Base-by-base conservation (phyloP, 257 asterid genomes). In the Gentiana macrophylla region DNA sequence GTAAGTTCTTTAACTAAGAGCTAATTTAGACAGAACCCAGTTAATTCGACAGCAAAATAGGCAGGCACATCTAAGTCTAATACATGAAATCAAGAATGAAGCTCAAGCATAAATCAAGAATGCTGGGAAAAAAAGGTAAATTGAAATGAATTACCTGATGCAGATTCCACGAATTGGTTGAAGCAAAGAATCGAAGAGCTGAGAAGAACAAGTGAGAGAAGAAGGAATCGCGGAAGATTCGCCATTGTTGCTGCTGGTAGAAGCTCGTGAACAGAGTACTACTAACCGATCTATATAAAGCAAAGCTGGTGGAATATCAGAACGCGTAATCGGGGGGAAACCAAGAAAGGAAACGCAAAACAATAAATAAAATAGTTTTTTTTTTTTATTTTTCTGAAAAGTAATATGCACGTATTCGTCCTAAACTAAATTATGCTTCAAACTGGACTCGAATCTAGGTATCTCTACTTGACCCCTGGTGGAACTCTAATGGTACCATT, bases 161-260 rank as follows among this genome's bases (percentile, higher is more conserved):
- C 91, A 64, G 84, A 80, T 50, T 64, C 78, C 80, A 68, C 68
- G 15, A 45, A 50, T 24, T 41, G 66, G 35, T 46, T 51, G 48
- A 62, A 57, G 78, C 75, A 48, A 58, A 80, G 60, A 54, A 75
- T 43, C 24, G 24, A 24, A 63, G 73, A 73, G 70, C 66, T 80
- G 8, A 71, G 55, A 2, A 86, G 72, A 49, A 82, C 79, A 45
- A 82, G 80, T 72, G 84, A 69, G 73, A 90, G 76, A 48, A 82
- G 51, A 58, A 84, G 61, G 43, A 53, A 59, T n/a, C 84, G 77
- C 50, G 62, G 47, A 58, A 77, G 65, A 63, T 71, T 75, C 58
- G 84, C 70, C 98, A 81, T 90, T 67, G 63, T 60, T 53, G 50
- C 54, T 51, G 34, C 6, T 24, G 65, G 58, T 59, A 36, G 49